Conservation (phyloP, 768 basidiomycete species). For the Leucosporidium creatinivorum region DNA sequence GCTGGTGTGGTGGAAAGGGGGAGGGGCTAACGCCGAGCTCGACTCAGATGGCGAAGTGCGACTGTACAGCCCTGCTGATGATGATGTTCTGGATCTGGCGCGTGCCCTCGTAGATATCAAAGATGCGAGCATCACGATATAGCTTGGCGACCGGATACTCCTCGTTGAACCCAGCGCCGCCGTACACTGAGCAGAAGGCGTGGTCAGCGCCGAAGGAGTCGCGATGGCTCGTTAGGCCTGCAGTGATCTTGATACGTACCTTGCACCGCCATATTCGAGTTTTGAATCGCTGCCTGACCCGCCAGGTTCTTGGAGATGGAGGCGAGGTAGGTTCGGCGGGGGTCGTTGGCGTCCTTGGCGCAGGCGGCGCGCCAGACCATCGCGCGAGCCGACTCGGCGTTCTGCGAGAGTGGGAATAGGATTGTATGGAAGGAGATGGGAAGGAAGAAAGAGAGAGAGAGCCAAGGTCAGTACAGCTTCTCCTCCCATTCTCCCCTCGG, state of each 20-base stretch:
- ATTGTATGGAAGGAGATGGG: no score
- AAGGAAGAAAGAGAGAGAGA: no score
- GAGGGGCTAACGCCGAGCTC: no score
- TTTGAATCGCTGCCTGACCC: slow-evolving; percentile 41
- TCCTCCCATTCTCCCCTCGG: no score
- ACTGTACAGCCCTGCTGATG: no score
- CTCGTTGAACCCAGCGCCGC: neutral
- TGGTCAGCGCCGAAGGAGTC: neutral
- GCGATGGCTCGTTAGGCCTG: neutral
- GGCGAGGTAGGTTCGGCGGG: slow-evolving; percentile 43
- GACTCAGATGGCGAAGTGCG: no score
- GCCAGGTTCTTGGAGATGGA: slow-evolving; percentile 45
- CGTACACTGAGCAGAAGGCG: neutral
- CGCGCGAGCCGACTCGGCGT: slow-evolving; percentile 24
- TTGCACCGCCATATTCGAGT: slow-evolving; percentile 44
- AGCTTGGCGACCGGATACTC: slow-evolving; percentile 45
- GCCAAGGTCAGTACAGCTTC: no score
- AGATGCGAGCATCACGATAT: slow-evolving; percentile 36
- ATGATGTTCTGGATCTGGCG: no score
- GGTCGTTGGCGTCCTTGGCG: slow-evolving; percentile 42
- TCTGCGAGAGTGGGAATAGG: no score
- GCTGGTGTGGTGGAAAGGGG: no score
- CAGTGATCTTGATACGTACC: slow-evolving; percentile 32
- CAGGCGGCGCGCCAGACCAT: slow-evolving; percentile 42
- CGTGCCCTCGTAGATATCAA: slow-evolving; percentile 41